Evolutionary conservation across 805 yeast genomes (phyloP), one percentile per base, ranked within the genome.

Genomic region (Metschnikowia noctiluminum): DNA sequence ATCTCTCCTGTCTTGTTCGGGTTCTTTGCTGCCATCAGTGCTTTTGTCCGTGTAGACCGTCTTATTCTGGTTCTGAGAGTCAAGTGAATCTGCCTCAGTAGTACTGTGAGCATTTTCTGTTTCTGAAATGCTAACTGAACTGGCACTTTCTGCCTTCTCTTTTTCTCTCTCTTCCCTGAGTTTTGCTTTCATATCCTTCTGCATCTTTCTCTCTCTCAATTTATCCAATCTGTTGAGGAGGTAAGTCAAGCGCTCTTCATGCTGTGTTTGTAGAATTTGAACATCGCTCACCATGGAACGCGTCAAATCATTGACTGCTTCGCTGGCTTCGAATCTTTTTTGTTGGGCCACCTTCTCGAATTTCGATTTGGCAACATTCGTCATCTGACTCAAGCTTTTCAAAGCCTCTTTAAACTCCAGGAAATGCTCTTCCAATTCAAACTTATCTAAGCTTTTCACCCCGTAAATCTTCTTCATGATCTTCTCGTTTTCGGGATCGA

Each of bases 401-500:
- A 73, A 56, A 6, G 59, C 47, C n/a, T 63, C 61, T 47, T 63
- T 64, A 52, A 63, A 67, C 2, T 48, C 49, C 7, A 50, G 52
- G 46, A 69, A 57, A 37, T 59, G 59, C 43, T 48, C 56, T 12
- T 67, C 71, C 42, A 72, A 62, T 11, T 54, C 58, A 40, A 56
- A 42, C n/a, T 48, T 52, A 14, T 42, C 47, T 21, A 38, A 40
- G 16, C 35, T 34, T 16, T 48, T 49, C 26, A 28, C 32, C 4
- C 59, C 60, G 32, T 53, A 51, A 26, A 55, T 49, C 43, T 49
- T 48, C 26, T 38, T 45, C 53, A 57, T 73, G 40, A 81, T 60
- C 51, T 77, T 73, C 34, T 69, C 66, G 50, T 75, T 77, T 56
- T 80, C 83, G 46, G 74, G 71, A 32, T 77, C 79, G 51, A 77